phyloP scores from a whole-genome alignment of 495 filamentous ascomycete genomes.

The Penicillium dipodomyicola region DNA sequence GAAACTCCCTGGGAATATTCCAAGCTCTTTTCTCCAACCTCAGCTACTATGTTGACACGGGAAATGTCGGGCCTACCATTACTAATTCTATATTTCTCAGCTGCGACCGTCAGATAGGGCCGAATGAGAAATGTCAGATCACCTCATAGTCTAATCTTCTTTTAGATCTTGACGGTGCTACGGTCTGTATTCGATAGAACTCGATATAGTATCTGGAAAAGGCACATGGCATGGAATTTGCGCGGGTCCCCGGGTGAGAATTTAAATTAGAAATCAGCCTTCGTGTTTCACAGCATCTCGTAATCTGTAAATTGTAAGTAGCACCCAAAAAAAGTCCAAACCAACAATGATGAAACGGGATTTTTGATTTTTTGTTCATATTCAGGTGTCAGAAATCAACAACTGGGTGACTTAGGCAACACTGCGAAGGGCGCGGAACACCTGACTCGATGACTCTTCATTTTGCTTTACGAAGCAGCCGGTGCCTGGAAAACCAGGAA shows the following conservation, averaged over 20 bases:
- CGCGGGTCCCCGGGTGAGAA: neutral
- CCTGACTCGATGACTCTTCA: slow-evolving; percentile 22
- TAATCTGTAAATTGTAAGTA: neutral
- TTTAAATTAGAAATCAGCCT: slow-evolving; percentile 12
- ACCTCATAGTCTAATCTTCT: neutral
- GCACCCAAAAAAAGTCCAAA: neutral
- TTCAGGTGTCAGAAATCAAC: neutral
- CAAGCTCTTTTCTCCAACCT: neutral
- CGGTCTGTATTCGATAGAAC: neutral
- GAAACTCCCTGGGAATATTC: neutral
- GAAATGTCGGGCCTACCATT: neutral
- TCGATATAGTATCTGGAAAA: slow-evolving; percentile 1
- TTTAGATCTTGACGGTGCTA: neutral
- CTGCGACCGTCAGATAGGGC: slow-evolving; percentile 7
- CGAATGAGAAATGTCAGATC: neutral
- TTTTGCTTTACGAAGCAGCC: slow-evolving; percentile 14
- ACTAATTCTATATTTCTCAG: neutral
- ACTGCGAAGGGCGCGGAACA: slow-evolving; percentile 13
- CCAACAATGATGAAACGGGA: slow-evolving; percentile 3
- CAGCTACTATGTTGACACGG: neutral
- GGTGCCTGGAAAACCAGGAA: slow-evolving; percentile 14
- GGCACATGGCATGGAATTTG: slow-evolving; percentile 5
- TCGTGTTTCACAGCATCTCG: slow-evolving; percentile 5
- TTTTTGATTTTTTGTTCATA: neutral
- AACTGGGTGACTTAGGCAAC: slow-evolving; percentile 27